A percentile compares a stretch with the other conserved stretches of the same genome.
These are phyloP conservation scores for Moricandia moricandioides DNA, from an alignment of 345 rosid genomes.

Conservation along the genomic window DNA sequence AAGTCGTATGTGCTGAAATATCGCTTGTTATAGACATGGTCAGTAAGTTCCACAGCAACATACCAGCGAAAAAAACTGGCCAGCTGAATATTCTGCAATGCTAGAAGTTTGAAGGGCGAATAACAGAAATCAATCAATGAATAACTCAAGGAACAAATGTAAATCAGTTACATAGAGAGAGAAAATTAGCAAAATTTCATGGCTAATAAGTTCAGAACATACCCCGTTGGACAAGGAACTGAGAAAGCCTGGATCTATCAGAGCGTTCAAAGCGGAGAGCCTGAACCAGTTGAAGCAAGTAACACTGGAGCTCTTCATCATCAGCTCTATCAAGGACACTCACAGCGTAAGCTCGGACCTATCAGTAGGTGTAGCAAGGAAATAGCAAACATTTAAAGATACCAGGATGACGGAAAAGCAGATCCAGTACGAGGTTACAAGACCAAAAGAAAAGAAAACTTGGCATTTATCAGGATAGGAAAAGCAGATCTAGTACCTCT, in stretches of 20 bases:
- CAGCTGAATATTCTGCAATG: conserved; percentile 74
- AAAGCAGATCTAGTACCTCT: conserved; percentile 77
- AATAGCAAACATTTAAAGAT: conserved; percentile 19
- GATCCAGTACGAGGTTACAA: neutral
- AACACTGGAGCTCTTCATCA: conserved; percentile 93
- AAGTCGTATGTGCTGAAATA: conserved; percentile 75
- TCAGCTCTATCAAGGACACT: conserved; percentile 40
- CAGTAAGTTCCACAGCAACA: conserved; percentile 89
- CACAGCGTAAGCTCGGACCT: conserved; percentile 99
- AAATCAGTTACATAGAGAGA: conserved; percentile 9
- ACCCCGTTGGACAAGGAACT: conserved; percentile 92
- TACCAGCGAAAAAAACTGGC: conserved; percentile 98
- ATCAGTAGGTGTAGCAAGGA: conserved; percentile 30
- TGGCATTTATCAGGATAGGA: no score
- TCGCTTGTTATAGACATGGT: conserved; percentile 78
- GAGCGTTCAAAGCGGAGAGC: conserved; percentile 98
- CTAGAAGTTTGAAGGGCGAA: conserved; percentile 48
- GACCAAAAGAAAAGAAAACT: neutral
- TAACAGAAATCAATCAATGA: conserved; percentile 30
- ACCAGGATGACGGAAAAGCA: conserved; percentile 3
- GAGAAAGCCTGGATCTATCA: conserved; percentile 91
- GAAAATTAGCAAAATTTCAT: conserved; percentile 7
- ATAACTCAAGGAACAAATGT: neutral
- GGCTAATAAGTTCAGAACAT: conserved; percentile 36
- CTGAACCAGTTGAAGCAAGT: conserved; percentile 96